Conservation (phyloP, 768 basidiomycete genomes). For the Russula olivacea region DNA sequence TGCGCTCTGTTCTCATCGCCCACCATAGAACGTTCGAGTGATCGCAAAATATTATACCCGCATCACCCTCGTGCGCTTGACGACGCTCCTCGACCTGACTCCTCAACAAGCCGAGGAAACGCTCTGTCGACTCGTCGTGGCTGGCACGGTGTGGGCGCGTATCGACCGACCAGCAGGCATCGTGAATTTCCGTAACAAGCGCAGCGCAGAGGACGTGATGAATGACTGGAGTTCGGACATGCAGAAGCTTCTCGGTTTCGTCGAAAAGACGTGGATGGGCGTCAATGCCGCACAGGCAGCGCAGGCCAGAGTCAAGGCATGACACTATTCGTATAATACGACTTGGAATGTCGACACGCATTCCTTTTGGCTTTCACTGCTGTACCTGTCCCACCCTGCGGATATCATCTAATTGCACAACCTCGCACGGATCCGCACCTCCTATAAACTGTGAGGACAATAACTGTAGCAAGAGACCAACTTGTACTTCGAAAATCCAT, state of each 20-base stretch:
- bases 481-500: conserved; percentile 6
- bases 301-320: conserved; percentile 55
- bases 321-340: conserved; percentile 14
- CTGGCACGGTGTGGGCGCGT: conserved; percentile 88
- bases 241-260: conserved; percentile 81
- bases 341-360: neutral
- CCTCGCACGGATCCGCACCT: neutral
- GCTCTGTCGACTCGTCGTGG: conserved; percentile 84
- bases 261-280: conserved; percentile 99
- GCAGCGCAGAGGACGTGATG: conserved; percentile 86
- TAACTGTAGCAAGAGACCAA: neutral
- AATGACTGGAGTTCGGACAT: conserved; percentile 99
- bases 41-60: conserved; percentile 93
- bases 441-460: neutral
- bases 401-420: neutral
- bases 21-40: conserved; percentile 83
- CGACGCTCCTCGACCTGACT: conserved; percentile 80
- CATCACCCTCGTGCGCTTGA: conserved; percentile 78
- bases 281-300: conserved; percentile 88
- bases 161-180: conserved; percentile 89
- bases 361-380: neutral
- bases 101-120: conserved; percentile 80
- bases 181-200: conserved; percentile 79
- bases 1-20: neutral
- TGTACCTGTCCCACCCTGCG: neutral